phyloP scores from a whole-genome alignment of 2,329 filamentous ascomycete genomes.

The Ophiostoma himal-ulmi region DNA sequence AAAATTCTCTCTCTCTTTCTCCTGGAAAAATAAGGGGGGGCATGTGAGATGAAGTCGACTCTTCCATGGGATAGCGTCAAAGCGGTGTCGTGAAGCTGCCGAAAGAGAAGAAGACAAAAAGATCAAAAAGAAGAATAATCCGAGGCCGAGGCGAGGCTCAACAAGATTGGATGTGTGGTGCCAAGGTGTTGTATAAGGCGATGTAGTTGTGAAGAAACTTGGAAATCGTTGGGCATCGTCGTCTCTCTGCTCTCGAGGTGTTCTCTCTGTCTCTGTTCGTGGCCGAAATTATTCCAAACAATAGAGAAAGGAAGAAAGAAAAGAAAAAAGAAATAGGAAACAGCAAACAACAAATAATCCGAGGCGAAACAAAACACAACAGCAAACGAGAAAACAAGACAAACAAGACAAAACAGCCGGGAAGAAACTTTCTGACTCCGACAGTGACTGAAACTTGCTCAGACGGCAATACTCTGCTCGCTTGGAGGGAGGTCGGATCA shows the following conservation, averaged over 20 bases:
- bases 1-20: conserved; percentile 16
- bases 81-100: conserved; percentile 9
- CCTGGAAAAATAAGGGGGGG: conserved; percentile 12
- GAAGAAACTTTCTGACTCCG: conserved; percentile 13
- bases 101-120: conserved; percentile 11
- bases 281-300: conserved; percentile 10
- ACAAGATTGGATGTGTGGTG: neutral
- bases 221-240: conserved; percentile 18
- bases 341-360: neutral
- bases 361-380: neutral
- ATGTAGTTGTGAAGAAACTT: neutral
- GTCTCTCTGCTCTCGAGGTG: conserved; percentile 22
- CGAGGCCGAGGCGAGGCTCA: conserved; percentile 9
- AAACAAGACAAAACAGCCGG: neutral
- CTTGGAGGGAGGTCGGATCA: neutral
- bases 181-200: neutral
- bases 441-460: conserved; percentile 16
- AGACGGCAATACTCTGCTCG: conserved; percentile 9
- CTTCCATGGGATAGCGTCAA: conserved; percentile 34
- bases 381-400: neutral
- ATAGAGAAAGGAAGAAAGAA: neutral
- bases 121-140: conserved; percentile 19
- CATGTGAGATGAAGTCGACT: conserved; percentile 11
- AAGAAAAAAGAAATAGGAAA: no score
- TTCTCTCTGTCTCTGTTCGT: conserved; percentile 19